Base-by-base conservation (phyloP, 768 basidiomycete genomes). In the Inosperma sp. region DNA sequence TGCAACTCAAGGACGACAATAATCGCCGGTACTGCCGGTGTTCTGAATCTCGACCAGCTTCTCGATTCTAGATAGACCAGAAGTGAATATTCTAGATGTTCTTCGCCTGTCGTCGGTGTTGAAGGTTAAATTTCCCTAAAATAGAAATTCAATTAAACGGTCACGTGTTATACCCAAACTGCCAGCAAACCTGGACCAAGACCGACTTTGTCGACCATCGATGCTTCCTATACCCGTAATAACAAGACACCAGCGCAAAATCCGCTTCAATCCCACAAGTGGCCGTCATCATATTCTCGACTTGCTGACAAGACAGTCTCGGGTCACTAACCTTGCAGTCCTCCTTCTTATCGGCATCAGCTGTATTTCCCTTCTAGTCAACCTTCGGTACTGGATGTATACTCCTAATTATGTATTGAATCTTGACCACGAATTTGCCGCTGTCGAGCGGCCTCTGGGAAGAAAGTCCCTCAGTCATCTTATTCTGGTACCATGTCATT, bases 401-500 rank as follows among this genome's bases (percentile, higher is more conserved):
- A 34, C 54, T 42, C 35, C 49, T 21, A 42, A 27, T 22, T 29
- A 29, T n/a, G 36, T 41, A 48, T 50, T 62, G 51, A 51, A n/a
- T n/a, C n/a, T n/a, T n/a, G n/a, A n/a, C n/a, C n/a, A 73, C 68
- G 31, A 75, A 53, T 62, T 78, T 22, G 68, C 72, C 29, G 79
- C 84, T 3, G 68, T 87, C 23, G 65, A 65, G 17, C 72, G 80
- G 33, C 72, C 74, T 44, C 49, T 59, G 10, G 62, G 63, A 25
- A 56, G 71, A 51, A 59, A 59, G 37, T 64, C 60, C 27, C 67
- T 93, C 29, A 71, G 73, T 33, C 88, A 94, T 65, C 76, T 96
- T 50, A 79, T 96, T 51, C 72, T 95, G 54, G 90, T 97, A 1
- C 92, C 95, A 0, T 93, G 93, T 1, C 94, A 97, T 68, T 88